A percentile compares a stretch with the other conserved stretches of the same genome.
Conservation (phyloP, 164 flowering plant genomes). For the Umbilicus rupestris region DNA sequence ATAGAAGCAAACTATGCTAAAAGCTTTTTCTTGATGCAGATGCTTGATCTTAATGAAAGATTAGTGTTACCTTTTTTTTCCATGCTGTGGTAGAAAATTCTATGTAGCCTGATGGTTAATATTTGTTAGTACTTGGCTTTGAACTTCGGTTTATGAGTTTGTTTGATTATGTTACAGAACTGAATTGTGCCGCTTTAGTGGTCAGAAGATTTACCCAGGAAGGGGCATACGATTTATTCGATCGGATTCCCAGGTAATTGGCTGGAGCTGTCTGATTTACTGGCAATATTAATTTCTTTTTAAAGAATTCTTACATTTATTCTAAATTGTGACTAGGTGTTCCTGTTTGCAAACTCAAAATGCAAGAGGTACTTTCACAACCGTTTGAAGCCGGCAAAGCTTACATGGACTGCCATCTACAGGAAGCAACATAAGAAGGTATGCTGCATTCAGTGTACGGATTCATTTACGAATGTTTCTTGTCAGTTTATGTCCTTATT, state of each 20-base stretch:
- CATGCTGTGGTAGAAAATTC: no score
- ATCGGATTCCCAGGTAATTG: constrained; percentile 38
- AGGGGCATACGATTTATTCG: constrained; percentile 45
- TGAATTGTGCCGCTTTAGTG: constrained; percentile 50
- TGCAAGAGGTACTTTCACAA: constrained; percentile 87
- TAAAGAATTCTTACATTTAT: neutral
- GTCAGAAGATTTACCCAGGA: constrained; percentile 46
- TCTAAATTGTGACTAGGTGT: constrained; percentile 24
- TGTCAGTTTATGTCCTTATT: neutral
- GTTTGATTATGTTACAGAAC: constrained; percentile 22
- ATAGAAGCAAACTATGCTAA: no score
- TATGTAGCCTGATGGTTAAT: neutral
- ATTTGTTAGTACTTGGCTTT: neutral
- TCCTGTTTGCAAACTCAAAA: constrained; percentile 69
- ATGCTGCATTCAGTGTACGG: neutral
- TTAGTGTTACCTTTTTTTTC: no score
- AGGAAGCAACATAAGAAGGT: constrained; percentile 66
- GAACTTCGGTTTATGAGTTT: neutral
- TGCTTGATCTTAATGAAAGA: no score
- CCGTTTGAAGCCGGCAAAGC: constrained; percentile 77
- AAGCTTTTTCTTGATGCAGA: no score
- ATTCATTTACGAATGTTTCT: neutral
- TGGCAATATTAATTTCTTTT: neutral
- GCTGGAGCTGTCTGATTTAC: neutral
- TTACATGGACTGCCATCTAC: constrained; percentile 65